phyloP scores from a whole-genome alignment of 1,139 yeast genomes.

The Pichia sp. region DNA sequence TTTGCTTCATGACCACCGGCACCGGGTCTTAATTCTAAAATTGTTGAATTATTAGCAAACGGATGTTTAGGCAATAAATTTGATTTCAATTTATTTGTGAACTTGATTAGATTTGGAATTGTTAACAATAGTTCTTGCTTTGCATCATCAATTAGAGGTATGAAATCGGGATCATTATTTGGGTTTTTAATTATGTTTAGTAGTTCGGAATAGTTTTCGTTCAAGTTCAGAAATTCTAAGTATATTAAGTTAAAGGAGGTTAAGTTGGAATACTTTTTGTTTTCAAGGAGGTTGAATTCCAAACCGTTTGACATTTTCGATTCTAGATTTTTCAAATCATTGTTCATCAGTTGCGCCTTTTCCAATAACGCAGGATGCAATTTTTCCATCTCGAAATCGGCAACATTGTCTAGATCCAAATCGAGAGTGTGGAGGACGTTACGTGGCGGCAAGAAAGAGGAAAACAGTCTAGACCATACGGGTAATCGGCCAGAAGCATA shows the following conservation, averaged over 20 bases:
- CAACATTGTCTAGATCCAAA: neutral
- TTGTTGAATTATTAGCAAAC: constrained; percentile 70
- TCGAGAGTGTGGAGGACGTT: neutral
- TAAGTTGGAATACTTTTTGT: constrained; percentile 51
- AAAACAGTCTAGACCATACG: neutral
- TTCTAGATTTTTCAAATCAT: constrained; percentile 47
- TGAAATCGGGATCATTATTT: constrained; percentile 31
- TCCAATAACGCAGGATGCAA: constrained; percentile 50
- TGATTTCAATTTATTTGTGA: constrained; percentile 43
- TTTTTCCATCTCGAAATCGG: constrained; percentile 10
- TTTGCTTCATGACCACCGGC: constrained; percentile 95
- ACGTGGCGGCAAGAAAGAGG: neutral
- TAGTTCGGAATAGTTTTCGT: constrained; percentile 26
- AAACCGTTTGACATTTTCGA: constrained; percentile 39
- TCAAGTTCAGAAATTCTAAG: constrained; percentile 35
- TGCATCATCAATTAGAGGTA: constrained; percentile 35
- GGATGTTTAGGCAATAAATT: constrained; percentile 70
- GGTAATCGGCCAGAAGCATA: too few species aligned
- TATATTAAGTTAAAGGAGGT: constrained; percentile 49
- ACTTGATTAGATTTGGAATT: constrained; percentile 34
- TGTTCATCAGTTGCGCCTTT: constrained; percentile 49
- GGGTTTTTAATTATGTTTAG: constrained; percentile 32
- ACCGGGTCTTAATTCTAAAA: constrained; percentile 87
- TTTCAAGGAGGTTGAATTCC: constrained; percentile 48
- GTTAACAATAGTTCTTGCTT: constrained; percentile 39